Percentiles rank a stretch among this genome's conserved stretches.
phyloP scores from a whole-genome alignment of 2,329 filamentous ascomycete species.

The Aspergillus caelatus region DNA sequence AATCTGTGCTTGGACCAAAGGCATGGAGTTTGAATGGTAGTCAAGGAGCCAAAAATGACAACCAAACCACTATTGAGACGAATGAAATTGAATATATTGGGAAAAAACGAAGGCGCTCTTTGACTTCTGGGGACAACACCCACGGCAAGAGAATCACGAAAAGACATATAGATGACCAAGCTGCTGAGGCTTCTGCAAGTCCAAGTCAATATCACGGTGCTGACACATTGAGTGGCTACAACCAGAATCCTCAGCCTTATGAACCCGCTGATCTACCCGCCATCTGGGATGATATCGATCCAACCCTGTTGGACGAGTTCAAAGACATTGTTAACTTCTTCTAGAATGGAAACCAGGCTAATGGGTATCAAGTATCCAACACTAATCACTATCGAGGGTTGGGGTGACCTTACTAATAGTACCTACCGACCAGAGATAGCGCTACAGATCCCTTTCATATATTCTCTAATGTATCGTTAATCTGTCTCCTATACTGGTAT shows the following conservation, averaged over 20 bases:
- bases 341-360: conserved; percentile 10
- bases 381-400: background rate
- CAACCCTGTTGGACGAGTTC: conserved; percentile 43
- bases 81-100: background rate
- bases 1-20: background rate
- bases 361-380: background rate
- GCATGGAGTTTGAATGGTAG: background rate
- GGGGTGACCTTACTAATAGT: background rate
- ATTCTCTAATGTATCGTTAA: background rate
- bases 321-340: conserved; percentile 45
- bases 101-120: background rate
- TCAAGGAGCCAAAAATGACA: background rate
- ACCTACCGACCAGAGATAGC: background rate
- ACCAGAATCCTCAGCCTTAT: background rate
- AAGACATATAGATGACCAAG: background rate
- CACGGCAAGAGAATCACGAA: background rate
- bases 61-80: background rate
- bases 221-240: background rate
- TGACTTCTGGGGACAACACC: background rate
- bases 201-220: background rate
- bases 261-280: background rate
- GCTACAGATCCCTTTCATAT: background rate
- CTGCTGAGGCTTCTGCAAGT: background rate
- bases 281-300: conserved; percentile 42
- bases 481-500: background rate